Base-by-base conservation (phyloP, 352 stramenopile species). In the Globisporangium polare region DNA sequence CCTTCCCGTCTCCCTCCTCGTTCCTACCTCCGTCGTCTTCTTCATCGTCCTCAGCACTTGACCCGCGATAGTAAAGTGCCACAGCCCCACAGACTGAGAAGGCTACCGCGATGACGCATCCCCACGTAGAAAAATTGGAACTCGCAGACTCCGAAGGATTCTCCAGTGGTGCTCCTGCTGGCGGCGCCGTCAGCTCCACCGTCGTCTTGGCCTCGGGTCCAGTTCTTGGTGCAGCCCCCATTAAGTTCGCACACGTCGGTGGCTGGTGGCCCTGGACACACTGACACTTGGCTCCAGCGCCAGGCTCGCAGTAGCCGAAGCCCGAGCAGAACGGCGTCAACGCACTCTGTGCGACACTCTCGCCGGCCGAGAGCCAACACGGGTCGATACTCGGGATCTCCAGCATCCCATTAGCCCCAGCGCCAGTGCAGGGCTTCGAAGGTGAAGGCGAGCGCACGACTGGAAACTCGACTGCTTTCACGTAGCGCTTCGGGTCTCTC, bases 301-400 rank as follows among this genome's bases (percentile, higher is more conserved):
- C 55, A 26, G 41, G 24, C 4, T 62, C 42, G 29, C 55, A 62
- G 22, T 43, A 27, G n/a, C 66, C 66, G 54, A 58, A 64, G 24
- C 66, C 66, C 6, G 58, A 68, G 37, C 66, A 72, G 5, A 67
- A 69, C 10, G 56, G 42, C 9, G 55, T 65, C 46, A 72, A n/a
- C 24, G 51, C 46, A n/a, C 62, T 60, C n/a, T 37, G 31, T 4
- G 18, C 20, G n/a, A 33, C 51, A 15, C 49, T 63, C 31, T 20
- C 39, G 6, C 66, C 66, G 1, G 45, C 42, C 7, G 66, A 37
- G 26, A 69, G 24, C 66, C 53, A 59, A 20, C 53, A 59, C 22
- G 53, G 53, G 22, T 59, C 53, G 13, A 49, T 31, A 13, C 35
- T 26, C 13, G 31, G 53, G 3, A 18, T 2, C 15, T 59, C 53